These are phyloP conservation scores for Penicillium sp. DNA, from an alignment of 2,329 filamentous ascomycete genomes.

Conservation along the genomic window DNA sequence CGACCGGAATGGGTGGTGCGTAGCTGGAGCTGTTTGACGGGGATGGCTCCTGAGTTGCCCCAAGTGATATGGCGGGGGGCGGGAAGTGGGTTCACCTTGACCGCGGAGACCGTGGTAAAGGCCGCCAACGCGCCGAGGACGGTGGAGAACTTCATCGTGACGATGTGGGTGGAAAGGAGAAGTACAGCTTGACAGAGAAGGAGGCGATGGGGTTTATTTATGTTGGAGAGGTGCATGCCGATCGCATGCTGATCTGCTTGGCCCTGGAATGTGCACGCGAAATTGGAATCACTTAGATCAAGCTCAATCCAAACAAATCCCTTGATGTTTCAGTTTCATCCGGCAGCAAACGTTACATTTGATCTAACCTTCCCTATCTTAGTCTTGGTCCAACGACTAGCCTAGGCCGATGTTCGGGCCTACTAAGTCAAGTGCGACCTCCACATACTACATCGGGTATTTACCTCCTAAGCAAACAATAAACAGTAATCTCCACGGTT, in stretches of 20 bases:
- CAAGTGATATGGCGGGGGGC: constrained; percentile 54
- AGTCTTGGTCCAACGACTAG: neutral
- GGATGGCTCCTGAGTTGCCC: constrained; percentile 52
- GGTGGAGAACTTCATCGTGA: constrained; percentile 29
- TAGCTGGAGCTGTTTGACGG: constrained; percentile 42
- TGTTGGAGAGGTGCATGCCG: constrained; percentile 8
- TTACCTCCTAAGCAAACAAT: neutral
- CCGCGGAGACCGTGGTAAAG: constrained; percentile 43
- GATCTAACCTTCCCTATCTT: neutral
- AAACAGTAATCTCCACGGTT: neutral
- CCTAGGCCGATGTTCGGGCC: neutral
- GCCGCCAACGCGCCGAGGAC: constrained; percentile 30
- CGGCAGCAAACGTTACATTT: constrained; percentile 11
- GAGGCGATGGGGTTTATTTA: constrained; percentile 17
- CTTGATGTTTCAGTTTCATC: constrained; percentile 12
- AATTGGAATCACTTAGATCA: neutral
- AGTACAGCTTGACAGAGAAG: neutral
- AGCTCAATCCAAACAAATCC: constrained; percentile 2
- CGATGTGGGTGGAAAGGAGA: constrained; percentile 1
- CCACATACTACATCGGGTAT: constrained; percentile 15
- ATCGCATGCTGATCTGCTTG: constrained; percentile 16
- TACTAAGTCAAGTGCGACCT: constrained; percentile 8
- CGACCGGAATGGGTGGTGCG: constrained; percentile 31
- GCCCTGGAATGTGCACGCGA: neutral
- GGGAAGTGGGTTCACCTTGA: constrained; percentile 55